These are phyloP conservation scores for Aspergillus costaricaensis DNA, from an alignment of 2,329 filamentous ascomycete species.

Conservation along the genomic window DNA sequence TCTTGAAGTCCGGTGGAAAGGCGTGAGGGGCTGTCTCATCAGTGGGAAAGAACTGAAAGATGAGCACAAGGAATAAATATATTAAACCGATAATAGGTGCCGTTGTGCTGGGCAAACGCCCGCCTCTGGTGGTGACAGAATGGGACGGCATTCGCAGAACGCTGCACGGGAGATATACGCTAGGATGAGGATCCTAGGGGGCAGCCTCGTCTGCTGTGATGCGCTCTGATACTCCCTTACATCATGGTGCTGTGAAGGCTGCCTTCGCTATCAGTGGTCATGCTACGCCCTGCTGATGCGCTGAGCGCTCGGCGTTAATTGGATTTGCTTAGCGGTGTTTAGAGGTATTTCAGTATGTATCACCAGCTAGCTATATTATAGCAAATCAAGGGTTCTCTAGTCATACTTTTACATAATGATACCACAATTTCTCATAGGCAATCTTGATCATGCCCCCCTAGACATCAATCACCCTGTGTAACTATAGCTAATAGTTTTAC, in stretches of 20 bases:
- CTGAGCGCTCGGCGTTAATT: neutral
- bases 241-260: neutral
- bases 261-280: neutral
- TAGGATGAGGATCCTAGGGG: neutral
- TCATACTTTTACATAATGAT: neutral
- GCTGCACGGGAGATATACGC: neutral
- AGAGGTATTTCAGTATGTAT: neutral
- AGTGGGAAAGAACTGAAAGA: neutral
- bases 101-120: neutral
- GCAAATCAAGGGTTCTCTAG: neutral
- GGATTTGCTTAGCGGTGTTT: neutral
- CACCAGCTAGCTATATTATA: neutral
- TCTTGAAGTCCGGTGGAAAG: constrained; percentile 63
- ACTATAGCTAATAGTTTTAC: neutral
- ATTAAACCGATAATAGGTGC: neutral
- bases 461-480: neutral
- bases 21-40: constrained; percentile 23
- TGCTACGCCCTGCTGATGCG: neutral
- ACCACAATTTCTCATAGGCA: neutral
- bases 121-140: neutral
- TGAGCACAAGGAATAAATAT: neutral
- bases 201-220: neutral
- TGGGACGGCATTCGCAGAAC: neutral
- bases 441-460: neutral
- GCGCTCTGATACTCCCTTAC: neutral